Evolutionary conservation across 768 basidiomycete genomes (phyloP).

Genomic region (Trametes punicea): DNA sequence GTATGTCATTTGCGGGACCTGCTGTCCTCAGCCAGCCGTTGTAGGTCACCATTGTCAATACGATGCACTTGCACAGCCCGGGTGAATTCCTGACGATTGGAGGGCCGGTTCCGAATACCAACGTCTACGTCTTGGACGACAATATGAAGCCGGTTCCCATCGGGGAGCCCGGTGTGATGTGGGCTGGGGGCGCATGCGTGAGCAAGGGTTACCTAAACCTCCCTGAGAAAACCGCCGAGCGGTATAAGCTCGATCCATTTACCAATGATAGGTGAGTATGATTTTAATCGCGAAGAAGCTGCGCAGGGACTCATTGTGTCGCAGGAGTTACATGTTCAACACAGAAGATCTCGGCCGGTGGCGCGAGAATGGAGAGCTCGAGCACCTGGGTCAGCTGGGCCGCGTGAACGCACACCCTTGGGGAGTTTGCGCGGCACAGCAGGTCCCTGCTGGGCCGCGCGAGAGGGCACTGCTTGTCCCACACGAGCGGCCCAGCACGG

Average conservation of each 20-base stretch:
- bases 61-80: conserved; percentile 44
- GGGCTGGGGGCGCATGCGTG: conserved; percentile 62
- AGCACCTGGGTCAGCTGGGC: conserved; percentile 57
- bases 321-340: conserved; percentile 49
- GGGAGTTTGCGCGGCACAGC: too few relatives aligned
- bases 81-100: conserved; percentile 47
- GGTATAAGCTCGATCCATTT: conserved; percentile 51
- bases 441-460: too few relatives aligned
- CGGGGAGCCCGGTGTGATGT: conserved; percentile 46
- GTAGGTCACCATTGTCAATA: conserved; percentile 57
- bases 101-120: conserved; percentile 53
- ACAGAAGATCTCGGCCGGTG: conserved; percentile 61
- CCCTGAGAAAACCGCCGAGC: conserved; percentile 50
- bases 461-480: too few relatives aligned
- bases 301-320: conserved; percentile 17
- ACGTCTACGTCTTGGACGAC: conserved; percentile 37
- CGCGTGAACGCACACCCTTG: too few relatives aligned
- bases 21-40: not conserved
- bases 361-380: conserved; percentile 49
- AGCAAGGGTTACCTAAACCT: conserved; percentile 54
- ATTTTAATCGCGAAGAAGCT: not conserved
- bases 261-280: conserved; percentile 42
- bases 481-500: too few relatives aligned
- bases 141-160: conserved; percentile 31
- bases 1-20: not conserved